These are phyloP conservation scores for Solanum hybrid DNA, from an alignment of 305 asterid species.

Conservation along the genomic window DNA sequence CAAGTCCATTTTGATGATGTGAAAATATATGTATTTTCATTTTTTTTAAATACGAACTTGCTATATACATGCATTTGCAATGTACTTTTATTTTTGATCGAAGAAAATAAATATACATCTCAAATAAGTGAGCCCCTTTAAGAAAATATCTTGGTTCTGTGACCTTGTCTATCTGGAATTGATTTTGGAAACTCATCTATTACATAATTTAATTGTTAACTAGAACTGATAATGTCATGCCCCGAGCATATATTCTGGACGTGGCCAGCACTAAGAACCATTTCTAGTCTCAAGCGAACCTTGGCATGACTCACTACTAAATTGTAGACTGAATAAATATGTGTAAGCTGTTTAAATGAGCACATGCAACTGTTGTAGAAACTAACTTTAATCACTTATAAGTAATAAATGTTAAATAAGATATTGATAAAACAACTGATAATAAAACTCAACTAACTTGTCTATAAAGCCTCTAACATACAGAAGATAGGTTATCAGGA, in stretches of 20 bases:
- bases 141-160: neutral
- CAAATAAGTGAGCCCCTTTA: neutral
- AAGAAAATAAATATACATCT: neutral
- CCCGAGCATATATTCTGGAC: neutral
- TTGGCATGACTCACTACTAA: neutral
- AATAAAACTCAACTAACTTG: too few relatives aligned
- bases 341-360: neutral
- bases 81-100: neutral
- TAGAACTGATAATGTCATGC: neutral
- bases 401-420: too few relatives aligned
- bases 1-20: neutral
- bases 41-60: neutral
- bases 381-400: too few relatives aligned
- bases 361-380: neutral
- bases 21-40: neutral
- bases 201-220: neutral
- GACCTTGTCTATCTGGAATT: neutral
- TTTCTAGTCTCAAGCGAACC: neutral
- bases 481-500: too few relatives aligned
- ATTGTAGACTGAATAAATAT: too few relatives aligned
- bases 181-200: neutral
- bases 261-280: neutral
- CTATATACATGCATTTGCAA: neutral
- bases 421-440: too few relatives aligned
- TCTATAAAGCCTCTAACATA: too few relatives aligned